Base-by-base conservation (phyloP, 148 eudicot species). In the Silene conica region DNA sequence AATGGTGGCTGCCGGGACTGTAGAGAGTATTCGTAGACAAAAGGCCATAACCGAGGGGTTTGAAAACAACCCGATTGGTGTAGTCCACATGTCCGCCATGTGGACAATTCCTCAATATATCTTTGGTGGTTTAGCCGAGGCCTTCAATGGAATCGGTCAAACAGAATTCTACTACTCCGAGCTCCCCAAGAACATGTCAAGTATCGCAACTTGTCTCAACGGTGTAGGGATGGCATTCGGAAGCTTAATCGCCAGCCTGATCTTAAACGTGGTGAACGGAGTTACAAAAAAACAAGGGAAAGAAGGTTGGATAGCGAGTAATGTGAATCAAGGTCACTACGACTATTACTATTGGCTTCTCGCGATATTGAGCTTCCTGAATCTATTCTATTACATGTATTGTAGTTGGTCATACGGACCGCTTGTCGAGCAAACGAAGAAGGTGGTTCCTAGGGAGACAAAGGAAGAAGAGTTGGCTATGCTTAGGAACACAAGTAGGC, bases 141-240 rank as follows among this genome's bases (percentile, higher is more conserved):
- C 93, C 2, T 86, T 90, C 65, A 89, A 85, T 31, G 86, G 85
- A 0, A 84, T 92, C 12, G 93, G 84, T 0, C 96, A 90, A 57
- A 89, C 82, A 0, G 97, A 94, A 76, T 94, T 94, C 48, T 94
- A 82, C 79, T 94, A 91, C 81, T 79, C 90, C 0, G 98, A 94
- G 76, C 80, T 94, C 78, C 92, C 98, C 0, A 89, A 87, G 72
- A 91, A 87, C 75, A 91, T 93, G 94, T 88, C 98, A 0, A 93
- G 98, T 73, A 72, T 93, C 14, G 98, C 97, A 0, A 63, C 89
- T 0, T 75, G 84, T 10, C 78, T 91, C 13, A 69, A 77, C 1
- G 84, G 85, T 21, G 74, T 93, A 0, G 91, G 92, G 6, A 78
- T 89, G 88, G 97, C 81, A 0, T 82, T 89, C 22, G 98, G 87